Evolutionary conservation across 1,284 basidiomycete genomes (phyloP).

Genomic region (Apiotrichum veenhuisii): DNA sequence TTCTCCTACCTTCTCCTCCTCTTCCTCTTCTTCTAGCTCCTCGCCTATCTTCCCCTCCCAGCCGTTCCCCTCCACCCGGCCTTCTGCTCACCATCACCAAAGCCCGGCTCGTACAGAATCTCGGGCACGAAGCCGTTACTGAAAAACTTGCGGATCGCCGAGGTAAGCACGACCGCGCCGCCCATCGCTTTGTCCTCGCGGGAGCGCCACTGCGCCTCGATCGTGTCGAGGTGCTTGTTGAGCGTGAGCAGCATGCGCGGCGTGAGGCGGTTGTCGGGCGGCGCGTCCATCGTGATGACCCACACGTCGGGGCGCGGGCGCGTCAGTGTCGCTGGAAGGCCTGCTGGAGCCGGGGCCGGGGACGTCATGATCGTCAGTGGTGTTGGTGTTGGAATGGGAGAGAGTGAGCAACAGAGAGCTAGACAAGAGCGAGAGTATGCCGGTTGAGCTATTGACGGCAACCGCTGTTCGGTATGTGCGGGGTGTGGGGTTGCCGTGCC

Average conservation of each 20-base stretch:
- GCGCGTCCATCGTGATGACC: conserved; percentile 41
- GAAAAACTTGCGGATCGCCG: conserved; percentile 78
- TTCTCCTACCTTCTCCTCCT: too few species aligned
- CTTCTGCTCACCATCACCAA: conserved; percentile 72
- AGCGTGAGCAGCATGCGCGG: conserved; percentile 36
- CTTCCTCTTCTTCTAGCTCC: too few species aligned
- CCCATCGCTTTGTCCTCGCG: conserved; percentile 31
- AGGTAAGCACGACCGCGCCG: conserved; percentile 72
- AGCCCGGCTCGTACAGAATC: conserved; percentile 61
- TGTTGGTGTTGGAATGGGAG: too few species aligned
- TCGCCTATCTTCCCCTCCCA: too few species aligned
- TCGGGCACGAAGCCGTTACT: conserved; percentile 78
- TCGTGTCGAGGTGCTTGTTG: conserved; percentile 60
- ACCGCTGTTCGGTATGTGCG: too few species aligned
- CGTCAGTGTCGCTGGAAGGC: conserved; percentile 18
- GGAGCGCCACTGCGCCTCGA: conserved; percentile 74
- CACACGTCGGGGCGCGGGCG: conserved; percentile 34
- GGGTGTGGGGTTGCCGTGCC: too few species aligned
- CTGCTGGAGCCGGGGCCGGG: not conserved
- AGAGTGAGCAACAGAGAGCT: too few species aligned
- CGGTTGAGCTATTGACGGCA: too few species aligned
- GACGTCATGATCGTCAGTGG: too few species aligned
- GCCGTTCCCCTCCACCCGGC: too few species aligned
- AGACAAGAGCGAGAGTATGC: too few species aligned
- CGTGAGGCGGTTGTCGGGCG: conserved; percentile 49